Evolutionary conservation across 208 protist species (phyloP).

Genomic region (Leishmania major): DNA sequence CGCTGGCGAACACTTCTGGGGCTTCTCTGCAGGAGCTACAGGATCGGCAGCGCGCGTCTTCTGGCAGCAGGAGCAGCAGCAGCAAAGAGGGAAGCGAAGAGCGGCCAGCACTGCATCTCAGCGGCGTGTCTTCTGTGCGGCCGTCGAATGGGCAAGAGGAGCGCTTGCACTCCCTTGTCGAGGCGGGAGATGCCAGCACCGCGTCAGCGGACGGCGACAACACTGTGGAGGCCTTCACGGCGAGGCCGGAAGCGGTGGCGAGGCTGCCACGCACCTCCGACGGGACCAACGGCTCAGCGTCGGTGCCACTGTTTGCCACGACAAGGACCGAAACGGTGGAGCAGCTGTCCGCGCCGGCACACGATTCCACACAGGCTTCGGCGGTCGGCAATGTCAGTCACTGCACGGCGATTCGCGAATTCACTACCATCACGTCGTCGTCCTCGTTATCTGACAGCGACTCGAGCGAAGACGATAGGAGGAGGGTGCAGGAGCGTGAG

Average conservation of each 20-base stretch:
- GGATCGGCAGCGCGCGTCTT: conserved; percentile 16
- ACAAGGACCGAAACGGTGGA: conserved; percentile 12
- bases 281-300: background rate
- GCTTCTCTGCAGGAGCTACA: conserved; percentile 7
- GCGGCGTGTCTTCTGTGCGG: conserved; percentile 43
- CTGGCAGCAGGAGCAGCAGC: conserved; percentile 5
- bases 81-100: conserved; percentile 16
- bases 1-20: background rate
- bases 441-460: conserved; percentile 15
- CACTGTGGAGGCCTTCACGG: background rate
- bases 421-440: conserved; percentile 17
- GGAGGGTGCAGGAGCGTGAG: background rate
- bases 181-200: conserved; percentile 31
- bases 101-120: conserved; percentile 30
- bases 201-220: conserved; percentile 25
- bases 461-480: conserved; percentile 12
- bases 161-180: conserved; percentile 18
- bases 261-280: background rate
- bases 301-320: background rate
- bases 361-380: conserved; percentile 10
- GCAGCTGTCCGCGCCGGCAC: conserved; percentile 21
- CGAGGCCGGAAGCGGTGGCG: background rate
- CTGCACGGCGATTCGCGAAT: conserved; percentile 25
- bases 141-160: conserved; percentile 23
- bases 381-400: conserved; percentile 13